phyloP scores from a whole-genome alignment of 306 rosid species.

The Citrullus mucosospermus region DNA sequence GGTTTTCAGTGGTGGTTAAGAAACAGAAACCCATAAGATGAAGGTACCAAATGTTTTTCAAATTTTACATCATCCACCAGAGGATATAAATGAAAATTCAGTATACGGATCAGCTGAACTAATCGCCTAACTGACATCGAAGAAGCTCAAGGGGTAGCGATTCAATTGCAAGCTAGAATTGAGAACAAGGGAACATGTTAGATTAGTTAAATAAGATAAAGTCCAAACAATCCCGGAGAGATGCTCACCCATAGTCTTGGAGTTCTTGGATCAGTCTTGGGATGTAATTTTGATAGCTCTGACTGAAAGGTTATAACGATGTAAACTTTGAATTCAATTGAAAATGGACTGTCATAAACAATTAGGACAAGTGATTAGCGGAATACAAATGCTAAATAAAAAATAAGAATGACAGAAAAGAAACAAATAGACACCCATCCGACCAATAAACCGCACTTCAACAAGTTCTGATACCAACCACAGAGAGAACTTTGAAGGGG shows the following conservation, averaged over 20 bases:
- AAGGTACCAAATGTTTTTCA: background rate
- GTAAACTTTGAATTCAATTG: constrained; percentile 71
- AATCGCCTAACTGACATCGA: constrained; percentile 33
- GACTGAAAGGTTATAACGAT: constrained; percentile 64
- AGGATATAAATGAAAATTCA: background rate
- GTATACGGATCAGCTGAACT: background rate
- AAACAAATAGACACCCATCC: background rate
- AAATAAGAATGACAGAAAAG: background rate
- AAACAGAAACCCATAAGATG: background rate
- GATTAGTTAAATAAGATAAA: constrained; percentile 2
- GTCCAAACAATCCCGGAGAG: constrained; percentile 1
- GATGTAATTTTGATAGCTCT: constrained; percentile 53
- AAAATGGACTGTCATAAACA: constrained; percentile 67
- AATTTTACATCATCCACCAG: background rate
- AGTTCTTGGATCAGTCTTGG: constrained; percentile 61
- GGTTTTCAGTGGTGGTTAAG: no score
- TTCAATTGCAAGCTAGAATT: constrained; percentile 69
- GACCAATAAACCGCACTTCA: background rate
- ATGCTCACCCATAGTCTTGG: constrained; percentile 80
- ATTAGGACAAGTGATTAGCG: background rate
- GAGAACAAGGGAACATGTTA: background rate
- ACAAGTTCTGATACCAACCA: background rate
- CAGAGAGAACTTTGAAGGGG: background rate
- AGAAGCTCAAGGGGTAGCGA: constrained; percentile 74
- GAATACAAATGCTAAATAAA: background rate